A percentile compares a stretch with the other conserved stretches of the same genome.
phyloP scores from a whole-genome alignment of 208 protist genomes.

The Angomonas ambiguus region DNA sequence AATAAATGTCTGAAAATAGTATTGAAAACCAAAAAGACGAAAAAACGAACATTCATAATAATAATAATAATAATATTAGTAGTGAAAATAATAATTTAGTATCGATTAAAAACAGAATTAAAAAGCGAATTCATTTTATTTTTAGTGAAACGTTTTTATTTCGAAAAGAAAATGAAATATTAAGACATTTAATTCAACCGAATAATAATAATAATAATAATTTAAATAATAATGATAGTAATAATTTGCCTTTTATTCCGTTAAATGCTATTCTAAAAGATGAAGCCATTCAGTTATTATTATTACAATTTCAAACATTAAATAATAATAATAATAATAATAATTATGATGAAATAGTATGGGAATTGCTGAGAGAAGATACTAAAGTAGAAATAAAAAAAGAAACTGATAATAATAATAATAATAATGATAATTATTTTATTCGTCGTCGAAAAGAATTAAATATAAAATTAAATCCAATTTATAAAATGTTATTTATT shows the following conservation, averaged over 20 bases:
- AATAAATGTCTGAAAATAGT: neutral
- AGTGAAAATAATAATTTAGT: slow-evolving; percentile 3
- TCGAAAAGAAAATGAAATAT: neutral
- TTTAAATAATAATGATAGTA: neutral
- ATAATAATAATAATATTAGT: slow-evolving; percentile 7
- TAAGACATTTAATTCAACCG: too few relatives aligned
- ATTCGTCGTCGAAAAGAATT: neutral
- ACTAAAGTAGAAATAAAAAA: slow-evolving; percentile 1
- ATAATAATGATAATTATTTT: neutral
- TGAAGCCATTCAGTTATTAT: too few relatives aligned
- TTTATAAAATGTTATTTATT: neutral
- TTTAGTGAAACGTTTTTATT: slow-evolving; percentile 9
- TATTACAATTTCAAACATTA: too few relatives aligned
- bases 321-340: too few relatives aligned
- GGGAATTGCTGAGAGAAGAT: too few relatives aligned
- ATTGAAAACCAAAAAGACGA: slow-evolving; percentile 1
- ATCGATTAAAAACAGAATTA: too few relatives aligned
- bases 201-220: neutral
- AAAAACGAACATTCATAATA: slow-evolving; percentile 8
- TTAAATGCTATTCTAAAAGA: too few relatives aligned
- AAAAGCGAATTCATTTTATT: slow-evolving; percentile 4
- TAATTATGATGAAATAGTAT: slow-evolving; percentile 1
- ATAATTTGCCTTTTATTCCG: too few relatives aligned
- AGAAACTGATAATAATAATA: neutral
- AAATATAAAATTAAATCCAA: neutral